phyloP scores from a whole-genome alignment of 2,329 filamentous ascomycete genomes.

The Byssochlamys sp. region DNA sequence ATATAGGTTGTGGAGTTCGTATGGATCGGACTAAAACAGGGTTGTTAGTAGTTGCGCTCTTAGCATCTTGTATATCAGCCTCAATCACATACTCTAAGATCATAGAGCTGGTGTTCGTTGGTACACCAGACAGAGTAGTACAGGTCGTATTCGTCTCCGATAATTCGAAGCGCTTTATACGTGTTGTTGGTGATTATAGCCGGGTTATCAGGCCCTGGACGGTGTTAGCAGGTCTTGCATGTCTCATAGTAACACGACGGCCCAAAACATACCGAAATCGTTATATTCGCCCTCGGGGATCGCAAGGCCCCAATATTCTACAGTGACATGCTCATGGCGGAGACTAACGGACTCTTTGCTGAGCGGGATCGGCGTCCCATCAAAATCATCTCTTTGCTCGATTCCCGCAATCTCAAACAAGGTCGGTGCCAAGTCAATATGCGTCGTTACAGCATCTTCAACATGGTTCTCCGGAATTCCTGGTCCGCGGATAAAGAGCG shows the following conservation, averaged over 20 bases:
- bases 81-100: constrained; percentile 19
- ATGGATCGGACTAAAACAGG: constrained; percentile 22
- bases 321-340: constrained; percentile 47
- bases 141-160: constrained; percentile 27
- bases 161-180: constrained; percentile 31
- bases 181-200: constrained; percentile 24
- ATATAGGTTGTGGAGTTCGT: constrained; percentile 28
- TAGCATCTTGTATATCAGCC: not conserved
- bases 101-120: constrained; percentile 33
- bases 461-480: constrained; percentile 38
- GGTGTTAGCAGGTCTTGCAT: not conserved
- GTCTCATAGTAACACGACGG: not conserved
- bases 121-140: constrained; percentile 36
- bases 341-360: constrained; percentile 15
- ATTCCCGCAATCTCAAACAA: constrained; percentile 40
- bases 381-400: constrained; percentile 42
- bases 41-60: not conserved
- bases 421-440: constrained; percentile 57
- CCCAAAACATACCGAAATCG: constrained; percentile 14
- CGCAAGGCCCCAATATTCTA: constrained; percentile 47
- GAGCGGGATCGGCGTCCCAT: constrained; percentile 46
- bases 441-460: constrained; percentile 46
- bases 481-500: constrained; percentile 51
- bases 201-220: constrained; percentile 11
- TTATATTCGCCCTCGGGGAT: constrained; percentile 23